These are phyloP conservation scores for Suhomyces bribrorum DNA, from an alignment of 1,139 yeast species.

Conservation along the genomic window DNA sequence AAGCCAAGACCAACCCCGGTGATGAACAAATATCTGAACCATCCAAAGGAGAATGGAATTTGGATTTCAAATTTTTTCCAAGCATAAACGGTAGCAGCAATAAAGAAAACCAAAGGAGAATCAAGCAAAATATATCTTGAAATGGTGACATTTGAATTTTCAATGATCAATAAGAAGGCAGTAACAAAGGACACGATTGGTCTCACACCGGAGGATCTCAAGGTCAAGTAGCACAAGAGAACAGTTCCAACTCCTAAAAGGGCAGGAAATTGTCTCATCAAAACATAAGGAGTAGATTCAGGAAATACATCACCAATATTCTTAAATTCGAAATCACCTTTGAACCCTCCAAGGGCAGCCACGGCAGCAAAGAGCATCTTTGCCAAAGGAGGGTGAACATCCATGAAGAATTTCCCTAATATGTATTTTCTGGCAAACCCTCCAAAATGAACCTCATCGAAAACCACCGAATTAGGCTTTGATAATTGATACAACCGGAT, in stretches of 20 bases:
- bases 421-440: constrained; percentile 78
- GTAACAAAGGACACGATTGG: constrained; percentile 72
- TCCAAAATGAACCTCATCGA: constrained; percentile 89
- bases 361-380: constrained; percentile 85
- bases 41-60: constrained; percentile 64
- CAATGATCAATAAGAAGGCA: constrained; percentile 68
- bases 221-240: constrained; percentile 72
- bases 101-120: constrained; percentile 87
- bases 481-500: constrained; percentile 55
- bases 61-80: constrained; percentile 81
- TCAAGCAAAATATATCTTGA: constrained; percentile 89
- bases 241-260: constrained; percentile 79
- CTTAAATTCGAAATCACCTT: constrained; percentile 72
- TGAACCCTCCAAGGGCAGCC: constrained; percentile 70
- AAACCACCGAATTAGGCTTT: constrained; percentile 79
- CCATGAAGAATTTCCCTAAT: constrained; percentile 76
- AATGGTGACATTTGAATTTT: constrained; percentile 85
- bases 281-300: constrained; percentile 62
- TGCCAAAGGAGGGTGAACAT: constrained; percentile 93
- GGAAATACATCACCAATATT: constrained; percentile 70
- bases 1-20: constrained; percentile 86
- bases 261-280: constrained; percentile 89
- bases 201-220: constrained; percentile 85
- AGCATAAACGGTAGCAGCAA: constrained; percentile 81
- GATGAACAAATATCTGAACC: constrained; percentile 71